These are phyloP conservation scores for Catunica adiposa DNA, from an alignment of 2,329 filamentous ascomycete species.

Conservation along the genomic window DNA sequence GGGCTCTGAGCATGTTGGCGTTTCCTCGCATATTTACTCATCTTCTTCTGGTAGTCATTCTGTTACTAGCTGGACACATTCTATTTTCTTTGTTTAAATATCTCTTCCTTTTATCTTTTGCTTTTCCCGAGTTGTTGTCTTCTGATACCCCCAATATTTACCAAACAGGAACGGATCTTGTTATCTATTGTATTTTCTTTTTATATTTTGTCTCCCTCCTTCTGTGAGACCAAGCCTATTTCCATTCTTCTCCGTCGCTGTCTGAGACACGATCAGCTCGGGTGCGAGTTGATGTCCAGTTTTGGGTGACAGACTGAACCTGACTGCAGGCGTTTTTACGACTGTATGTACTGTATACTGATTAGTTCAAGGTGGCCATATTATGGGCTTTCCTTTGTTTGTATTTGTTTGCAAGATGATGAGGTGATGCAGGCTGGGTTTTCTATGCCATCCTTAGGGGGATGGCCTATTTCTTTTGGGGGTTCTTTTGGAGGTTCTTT, in stretches of 20 bases:
- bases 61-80: too few relatives aligned
- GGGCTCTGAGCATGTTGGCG: not conserved
- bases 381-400: not conserved
- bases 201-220: slow-evolving; percentile 5
- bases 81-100: not conserved
- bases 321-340: not conserved
- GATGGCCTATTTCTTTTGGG: too few relatives aligned
- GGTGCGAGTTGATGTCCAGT: not conserved
- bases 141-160: slow-evolving; percentile 8
- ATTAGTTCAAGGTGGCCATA: not conserved
- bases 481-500: too few relatives aligned
- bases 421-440: too few relatives aligned
- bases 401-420: not conserved
- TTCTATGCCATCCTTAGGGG: too few relatives aligned
- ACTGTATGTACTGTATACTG: slow-evolving; percentile 1
- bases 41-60: not conserved
- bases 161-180: slow-evolving; percentile 1
- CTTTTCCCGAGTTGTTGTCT: not conserved
- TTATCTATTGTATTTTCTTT: slow-evolving; percentile 6
- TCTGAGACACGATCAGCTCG: not conserved
- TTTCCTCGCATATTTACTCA: not conserved
- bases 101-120: not conserved
- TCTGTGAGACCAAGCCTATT: not conserved
- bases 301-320: not conserved
- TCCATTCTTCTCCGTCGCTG: not conserved